Conservation (phyloP, 75 land plant genomes). For the Picea sitchensis region DNA sequence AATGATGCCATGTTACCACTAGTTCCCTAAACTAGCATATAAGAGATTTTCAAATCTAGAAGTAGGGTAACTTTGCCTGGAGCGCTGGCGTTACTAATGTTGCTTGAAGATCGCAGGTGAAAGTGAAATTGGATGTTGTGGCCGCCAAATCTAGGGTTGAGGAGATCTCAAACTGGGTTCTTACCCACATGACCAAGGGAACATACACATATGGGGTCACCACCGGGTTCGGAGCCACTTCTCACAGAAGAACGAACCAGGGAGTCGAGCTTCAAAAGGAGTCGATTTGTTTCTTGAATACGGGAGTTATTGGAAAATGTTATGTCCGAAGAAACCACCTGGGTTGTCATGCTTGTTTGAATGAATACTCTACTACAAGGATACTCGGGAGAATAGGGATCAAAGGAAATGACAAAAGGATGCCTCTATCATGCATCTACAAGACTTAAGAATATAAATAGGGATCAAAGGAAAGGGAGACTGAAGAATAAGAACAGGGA, state of each 20-base stretch:
- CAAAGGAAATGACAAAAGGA: no score
- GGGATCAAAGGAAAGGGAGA: no score
- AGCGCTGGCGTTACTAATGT: constrained; percentile 16
- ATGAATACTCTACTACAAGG: constrained; percentile 41
- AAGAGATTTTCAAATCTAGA: no score
- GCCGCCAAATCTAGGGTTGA: constrained; percentile 29
- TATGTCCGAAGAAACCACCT: not conserved
- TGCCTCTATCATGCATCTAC: no score
- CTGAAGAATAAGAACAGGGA: no score
- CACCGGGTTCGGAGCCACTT: constrained; percentile 22
- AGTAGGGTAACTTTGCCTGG: no score
- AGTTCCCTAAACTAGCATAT: no score
- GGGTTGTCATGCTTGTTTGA: constrained; percentile 37
- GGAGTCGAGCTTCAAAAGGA: constrained; percentile 14
- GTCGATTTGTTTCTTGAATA: constrained; percentile 18
- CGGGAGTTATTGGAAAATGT: constrained; percentile 3
- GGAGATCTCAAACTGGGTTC: constrained; percentile 25
- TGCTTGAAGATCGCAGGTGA: constrained; percentile 8
- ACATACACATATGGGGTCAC: constrained; percentile 1
- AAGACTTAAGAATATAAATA: no score
- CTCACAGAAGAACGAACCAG: constrained; percentile 26
- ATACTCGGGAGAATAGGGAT: constrained; percentile 14
- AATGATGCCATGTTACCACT: no score
- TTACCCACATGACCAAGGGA: constrained; percentile 11
- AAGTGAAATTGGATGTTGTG: not conserved